Evolutionary conservation across 164 flowering plant genomes (phyloP).

Genomic region (Berberis vulgaris): DNA sequence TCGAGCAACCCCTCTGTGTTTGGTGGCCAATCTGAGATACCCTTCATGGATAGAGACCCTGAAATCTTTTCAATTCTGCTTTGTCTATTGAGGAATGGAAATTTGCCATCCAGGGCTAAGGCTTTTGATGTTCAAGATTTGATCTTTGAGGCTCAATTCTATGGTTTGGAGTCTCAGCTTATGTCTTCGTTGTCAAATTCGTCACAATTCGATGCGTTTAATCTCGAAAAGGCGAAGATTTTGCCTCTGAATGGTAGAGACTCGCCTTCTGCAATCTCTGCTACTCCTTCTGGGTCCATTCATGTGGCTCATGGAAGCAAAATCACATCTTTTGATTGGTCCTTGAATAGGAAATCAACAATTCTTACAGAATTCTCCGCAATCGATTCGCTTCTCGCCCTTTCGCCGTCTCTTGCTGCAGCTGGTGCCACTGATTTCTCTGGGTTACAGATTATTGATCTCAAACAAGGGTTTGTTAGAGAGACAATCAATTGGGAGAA

Average conservation of each 20-base stretch:
- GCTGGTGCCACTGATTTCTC: slow-evolving; percentile 92
- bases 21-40: slow-evolving; percentile 7
- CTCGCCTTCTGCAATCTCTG: slow-evolving; percentile 61
- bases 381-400: slow-evolving; percentile 61
- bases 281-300: slow-evolving; percentile 56
- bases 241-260: slow-evolving; percentile 71
- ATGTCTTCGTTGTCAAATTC: slow-evolving; percentile 54
- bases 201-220: slow-evolving; percentile 71
- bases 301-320: slow-evolving; percentile 90
- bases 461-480: slow-evolving; percentile 42
- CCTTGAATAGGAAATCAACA: slow-evolving; percentile 55
- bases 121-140: slow-evolving; percentile 61
- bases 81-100: slow-evolving; percentile 71
- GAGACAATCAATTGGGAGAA: slow-evolving; percentile 74
- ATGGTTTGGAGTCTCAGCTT: slow-evolving; percentile 51
- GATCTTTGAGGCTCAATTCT: slow-evolving; percentile 61
- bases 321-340: slow-evolving; percentile 89
- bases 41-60: slow-evolving; percentile 89
- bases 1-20: slow-evolving; percentile 4
- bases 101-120: slow-evolving; percentile 69
- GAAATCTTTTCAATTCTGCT: slow-evolving; percentile 75
- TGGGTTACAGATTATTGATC: slow-evolving; percentile 75
- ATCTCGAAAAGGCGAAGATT: slow-evolving; percentile 48
- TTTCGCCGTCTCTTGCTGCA: slow-evolving; percentile 54
- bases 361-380: slow-evolving; percentile 66